These are phyloP conservation scores for Cystoderma amianthinum DNA, from an alignment of 768 basidiomycete genomes.

Conservation along the genomic window DNA sequence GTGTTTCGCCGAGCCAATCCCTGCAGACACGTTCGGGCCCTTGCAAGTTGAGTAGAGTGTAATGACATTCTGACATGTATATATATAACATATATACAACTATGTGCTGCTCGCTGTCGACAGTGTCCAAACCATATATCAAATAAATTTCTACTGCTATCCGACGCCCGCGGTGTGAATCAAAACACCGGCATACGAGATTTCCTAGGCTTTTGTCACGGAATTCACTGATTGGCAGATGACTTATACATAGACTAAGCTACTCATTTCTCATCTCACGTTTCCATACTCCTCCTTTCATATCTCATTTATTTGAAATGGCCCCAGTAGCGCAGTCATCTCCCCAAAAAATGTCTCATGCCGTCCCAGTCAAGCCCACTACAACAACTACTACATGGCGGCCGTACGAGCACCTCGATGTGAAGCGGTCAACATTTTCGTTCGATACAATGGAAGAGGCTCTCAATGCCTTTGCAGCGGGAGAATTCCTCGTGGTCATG, in stretches of 20 bases:
- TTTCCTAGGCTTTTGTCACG: conserved; percentile 13
- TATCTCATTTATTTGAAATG: conserved; percentile 12
- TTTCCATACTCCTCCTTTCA: conserved; percentile 8
- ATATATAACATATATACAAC: too few species aligned
- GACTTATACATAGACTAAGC: neutral
- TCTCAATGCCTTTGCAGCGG: conserved; percentile 63
- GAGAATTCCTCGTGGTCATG: conserved; percentile 95
- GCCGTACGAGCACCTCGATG: conserved; percentile 22
- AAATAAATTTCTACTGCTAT: too few species aligned
- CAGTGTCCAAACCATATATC: too few species aligned
- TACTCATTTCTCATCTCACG: too few species aligned
- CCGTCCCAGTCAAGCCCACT: conserved; percentile 7
- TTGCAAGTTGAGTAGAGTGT: too few species aligned
- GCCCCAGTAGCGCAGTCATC: conserved; percentile 19
- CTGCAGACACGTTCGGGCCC: neutral
- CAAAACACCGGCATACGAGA: conserved; percentile 9
- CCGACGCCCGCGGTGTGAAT: neutral
- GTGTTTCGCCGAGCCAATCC: conserved; percentile 31
- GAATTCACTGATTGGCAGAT: conserved; percentile 14
- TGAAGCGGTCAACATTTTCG: conserved; percentile 35
- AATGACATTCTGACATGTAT: too few species aligned
- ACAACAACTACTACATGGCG: conserved; percentile 20
- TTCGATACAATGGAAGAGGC: conserved; percentile 85
- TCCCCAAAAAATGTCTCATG: conserved; percentile 7
- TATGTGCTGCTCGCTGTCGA: too few species aligned